These are phyloP conservation scores for Cladobotryum mycophilum DNA, from an alignment of 2,329 filamentous ascomycete species.

Conservation along the genomic window DNA sequence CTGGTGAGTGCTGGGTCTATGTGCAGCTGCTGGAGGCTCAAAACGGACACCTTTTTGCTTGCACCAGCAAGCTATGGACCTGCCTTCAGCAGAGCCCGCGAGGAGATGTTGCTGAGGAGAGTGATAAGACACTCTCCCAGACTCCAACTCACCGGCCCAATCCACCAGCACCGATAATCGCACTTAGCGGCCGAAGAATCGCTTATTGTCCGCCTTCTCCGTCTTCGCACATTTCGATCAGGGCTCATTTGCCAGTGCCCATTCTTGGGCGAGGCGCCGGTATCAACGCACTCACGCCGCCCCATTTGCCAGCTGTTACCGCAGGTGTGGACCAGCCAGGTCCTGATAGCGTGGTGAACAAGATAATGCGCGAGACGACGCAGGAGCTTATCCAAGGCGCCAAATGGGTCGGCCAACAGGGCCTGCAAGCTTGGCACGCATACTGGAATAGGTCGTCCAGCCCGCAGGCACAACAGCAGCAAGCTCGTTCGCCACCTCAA, in stretches of 20 bases:
- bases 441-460: constrained; percentile 62
- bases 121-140: constrained; percentile 32
- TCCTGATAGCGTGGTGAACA: constrained; percentile 65
- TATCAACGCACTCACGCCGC: constrained; percentile 11
- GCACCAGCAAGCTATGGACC: constrained; percentile 89
- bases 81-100: constrained; percentile 60
- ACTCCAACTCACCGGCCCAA: constrained; percentile 34
- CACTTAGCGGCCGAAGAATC: constrained; percentile 67
- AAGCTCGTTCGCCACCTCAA: constrained; percentile 40
- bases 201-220: constrained; percentile 70
- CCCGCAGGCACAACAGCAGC: constrained; percentile 36
- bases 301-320: constrained; percentile 38
- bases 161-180: constrained; percentile 58
- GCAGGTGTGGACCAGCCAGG: constrained; percentile 67
- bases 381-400: constrained; percentile 71
- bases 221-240: constrained; percentile 62
- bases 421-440: constrained; percentile 69
- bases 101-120: constrained; percentile 42
- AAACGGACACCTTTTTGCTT: constrained; percentile 48
- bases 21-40: constrained; percentile 40
- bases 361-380: constrained; percentile 71
- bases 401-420: constrained; percentile 71
- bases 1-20: constrained; percentile 83
- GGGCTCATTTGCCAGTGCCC: constrained; percentile 57
- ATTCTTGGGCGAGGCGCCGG: constrained; percentile 50